Evolutionary conservation across 768 basidiomycete genomes (phyloP), one percentile per base, ranked within the genome.

Genomic region (Phaeotremella skinneri): DNA sequence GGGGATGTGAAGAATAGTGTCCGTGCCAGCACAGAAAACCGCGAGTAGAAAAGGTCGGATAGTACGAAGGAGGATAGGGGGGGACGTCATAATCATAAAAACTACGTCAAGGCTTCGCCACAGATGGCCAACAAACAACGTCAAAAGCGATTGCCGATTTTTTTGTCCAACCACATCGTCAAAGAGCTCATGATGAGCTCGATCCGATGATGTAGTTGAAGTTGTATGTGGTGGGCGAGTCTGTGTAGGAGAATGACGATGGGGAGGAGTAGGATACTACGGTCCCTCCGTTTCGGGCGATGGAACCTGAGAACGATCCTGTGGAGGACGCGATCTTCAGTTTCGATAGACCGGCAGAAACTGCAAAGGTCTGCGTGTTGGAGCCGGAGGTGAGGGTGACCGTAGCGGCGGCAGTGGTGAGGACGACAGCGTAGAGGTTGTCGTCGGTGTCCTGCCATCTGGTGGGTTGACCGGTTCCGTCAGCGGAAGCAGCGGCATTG

Each of bases 381-480:
- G 76, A 78, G 43, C 75, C 76, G 9, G 75, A 71, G 11, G 79
- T 79, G 47, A 88, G 79, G 14, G 80, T 82, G 49, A 88, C 83
- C 14, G 79, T 80, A 48, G 81, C 81, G 16, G 81, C 74, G 2
- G 79, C 79, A 3, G 81, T 83, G 29, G 84, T 79, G 68, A 87
- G 83, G 0, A 84, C 85, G 20, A 83, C 82, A 0, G 82, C 86
- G 83, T 85, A 90, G 59, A 89, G 63, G 61, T 71, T 67, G 64
- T 77, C 74, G 9, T 72, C 67, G 27, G 74, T 76, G 54, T 61
- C 65, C 26, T 66, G 58, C 69, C 73, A 76, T 7, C 72, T 64
- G 49, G 65, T 67, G 2, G 76, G 76, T 43, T 53, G 56, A 43
- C 70, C 71, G 11, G 64, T 64, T 23, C 43, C 37, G 52, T 75